Conservation (phyloP, 371 early-diverging fungal genomes). For the Mortierella sp. region DNA sequence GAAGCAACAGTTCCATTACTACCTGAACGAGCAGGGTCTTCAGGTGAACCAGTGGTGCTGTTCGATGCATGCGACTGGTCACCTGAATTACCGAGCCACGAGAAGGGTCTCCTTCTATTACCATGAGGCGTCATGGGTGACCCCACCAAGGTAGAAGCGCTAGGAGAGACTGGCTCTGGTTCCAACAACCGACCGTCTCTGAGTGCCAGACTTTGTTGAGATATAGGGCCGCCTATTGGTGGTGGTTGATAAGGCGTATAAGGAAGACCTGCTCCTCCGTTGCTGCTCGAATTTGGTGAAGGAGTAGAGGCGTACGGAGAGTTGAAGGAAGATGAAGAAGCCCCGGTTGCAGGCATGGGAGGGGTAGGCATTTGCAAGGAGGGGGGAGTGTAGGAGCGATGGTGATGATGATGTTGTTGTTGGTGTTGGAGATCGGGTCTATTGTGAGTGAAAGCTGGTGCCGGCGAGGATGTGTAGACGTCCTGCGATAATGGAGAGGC, state of each 20-base stretch:
- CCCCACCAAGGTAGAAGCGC: constrained; percentile 38
- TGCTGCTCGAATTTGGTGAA: background rate
- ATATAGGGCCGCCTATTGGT: constrained; percentile 12
- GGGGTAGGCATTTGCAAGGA: constrained; percentile 4
- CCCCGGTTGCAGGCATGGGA: background rate
- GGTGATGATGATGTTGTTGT: background rate
- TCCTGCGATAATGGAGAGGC: background rate
- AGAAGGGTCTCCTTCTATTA: constrained; percentile 9
- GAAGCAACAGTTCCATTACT: background rate
- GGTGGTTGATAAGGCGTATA: constrained; percentile 40
- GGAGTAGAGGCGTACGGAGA: background rate
- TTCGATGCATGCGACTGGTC: constrained; percentile 5
- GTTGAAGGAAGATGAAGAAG: background rate
- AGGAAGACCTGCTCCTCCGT: background rate
- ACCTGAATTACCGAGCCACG: constrained; percentile 24
- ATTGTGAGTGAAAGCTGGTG: background rate
- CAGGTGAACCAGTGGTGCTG: background rate
- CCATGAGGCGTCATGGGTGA: constrained; percentile 33
- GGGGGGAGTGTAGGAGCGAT: background rate
- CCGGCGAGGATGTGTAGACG: background rate
- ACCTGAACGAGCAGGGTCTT: background rate
- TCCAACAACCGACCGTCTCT: constrained; percentile 16
- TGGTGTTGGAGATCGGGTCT: background rate
- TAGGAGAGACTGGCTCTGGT: constrained; percentile 25
- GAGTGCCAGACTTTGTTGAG: constrained; percentile 13